phyloP scores from a whole-genome alignment of 2,329 filamentous ascomycete genomes.

The Epichloe elymi region DNA sequence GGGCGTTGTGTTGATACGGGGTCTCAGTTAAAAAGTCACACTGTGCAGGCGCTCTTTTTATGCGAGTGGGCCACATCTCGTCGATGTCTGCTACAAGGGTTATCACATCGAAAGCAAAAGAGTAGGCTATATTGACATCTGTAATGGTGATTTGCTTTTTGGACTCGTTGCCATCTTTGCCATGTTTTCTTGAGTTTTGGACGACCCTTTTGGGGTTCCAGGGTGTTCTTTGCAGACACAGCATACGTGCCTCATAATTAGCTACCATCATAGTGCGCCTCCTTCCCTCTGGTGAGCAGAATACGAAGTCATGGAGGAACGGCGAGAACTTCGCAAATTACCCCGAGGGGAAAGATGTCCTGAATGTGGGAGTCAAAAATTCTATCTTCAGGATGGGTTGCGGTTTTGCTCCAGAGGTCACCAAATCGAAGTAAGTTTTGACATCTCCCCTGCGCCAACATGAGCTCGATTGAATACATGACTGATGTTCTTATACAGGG shows the following conservation, averaged over 20 bases:
- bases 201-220: background rate
- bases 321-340: constrained; percentile 35
- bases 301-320: constrained; percentile 23
- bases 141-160: no score
- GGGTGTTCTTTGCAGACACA: background rate
- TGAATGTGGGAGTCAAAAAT: constrained; percentile 57
- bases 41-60: no score
- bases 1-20: no score
- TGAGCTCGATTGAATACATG: background rate
- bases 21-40: no score
- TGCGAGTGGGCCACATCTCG: no score
- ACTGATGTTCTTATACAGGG: constrained; percentile 21
- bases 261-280: background rate
- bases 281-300: no score
- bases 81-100: no score
- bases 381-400: constrained; percentile 62
- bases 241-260: background rate
- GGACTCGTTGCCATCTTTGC: background rate
- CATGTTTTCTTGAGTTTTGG: background rate
- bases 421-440: constrained; percentile 52
- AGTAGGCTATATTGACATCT: no score
- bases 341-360: constrained; percentile 41
- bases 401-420: constrained; percentile 73
- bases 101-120: no score
- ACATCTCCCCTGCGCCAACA: background rate